Base-by-base conservation (phyloP, 192 early-diverging fungal species). In the Coemansia brasiliensis region DNA sequence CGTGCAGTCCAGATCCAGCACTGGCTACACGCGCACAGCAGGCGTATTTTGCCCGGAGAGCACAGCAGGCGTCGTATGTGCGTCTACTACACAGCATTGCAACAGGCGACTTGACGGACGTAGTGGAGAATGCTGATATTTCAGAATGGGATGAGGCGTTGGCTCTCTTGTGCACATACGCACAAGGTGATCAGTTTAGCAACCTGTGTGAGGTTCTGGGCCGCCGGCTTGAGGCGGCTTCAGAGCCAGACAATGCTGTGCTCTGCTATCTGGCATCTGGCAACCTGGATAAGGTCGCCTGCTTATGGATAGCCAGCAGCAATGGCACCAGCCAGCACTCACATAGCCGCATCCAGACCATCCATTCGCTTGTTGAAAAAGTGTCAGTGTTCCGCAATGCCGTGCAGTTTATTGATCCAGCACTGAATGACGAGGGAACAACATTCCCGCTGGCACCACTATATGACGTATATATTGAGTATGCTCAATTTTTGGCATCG, bases 101-200 rank as follows among this genome's bases (percentile, higher is more conserved):
- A 1, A 74, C 83, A n/a, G 88, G 86, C 12, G 91, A 98, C 59
- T 66, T 96, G 54, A 70, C 66, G 7, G 91, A 95, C 65, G 80
- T 97, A 39, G 93, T 96, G 0, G 68, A 74, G 39, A 86, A 88
- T 52, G 88, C 85, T 4, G 80, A 85, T 26, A 63, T 99, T 62
- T 82, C 83, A 24, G 89, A 89, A 51, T 99, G 97, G 97, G 90
- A 92, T 69, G 90, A 98, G 58, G 80, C 96, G 24, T 69, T 98
- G 32, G 95, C 92, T 11, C 80, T 98, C 7, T 84, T 99, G 43
- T 98, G 93, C 81, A 97, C 94, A 0, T 97, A 98, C 68, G 91
- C 87, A 38, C 84, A 86, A 52, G 76, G 87, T 24, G 95, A 98
- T 39, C 91, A 94, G 52, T 89, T 92, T 66, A 83, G 81, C 41